Base-by-base conservation (phyloP, 495 filamentous ascomycete genomes). In the Tuber indicum region DNA sequence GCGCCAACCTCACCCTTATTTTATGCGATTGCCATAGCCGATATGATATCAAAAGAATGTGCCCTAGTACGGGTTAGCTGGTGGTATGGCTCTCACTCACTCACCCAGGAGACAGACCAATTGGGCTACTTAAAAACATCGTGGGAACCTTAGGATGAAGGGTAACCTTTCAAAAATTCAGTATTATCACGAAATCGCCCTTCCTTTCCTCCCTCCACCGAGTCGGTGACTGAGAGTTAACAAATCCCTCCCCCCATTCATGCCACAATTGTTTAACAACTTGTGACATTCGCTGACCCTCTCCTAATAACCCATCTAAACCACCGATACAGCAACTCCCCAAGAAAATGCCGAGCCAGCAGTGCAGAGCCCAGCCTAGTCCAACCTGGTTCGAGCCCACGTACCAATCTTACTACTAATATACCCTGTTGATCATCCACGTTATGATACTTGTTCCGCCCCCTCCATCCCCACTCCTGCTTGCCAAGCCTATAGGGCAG, bases 51-150 rank as follows among this genome's bases (percentile, higher is more conserved):
- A 62, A 32, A 32, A 32, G 52, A 32, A 16, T n/a, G n/a, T 32
- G 9, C 4, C 12, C 52, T 62, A 6, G n/a, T 62, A 2, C 52
- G n/a, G 10, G 52, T 16, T 62, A 62, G 10, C 12, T 10, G 26
- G 52, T 62, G 52, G 12, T n/a, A 6, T 62, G 52, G 26, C 16
- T 62, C 52, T 26, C 23, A 26, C 26, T 8, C 14, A 17, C 26
- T 36, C 12, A 36, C 58, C 32, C 12, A 36, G 52, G 26, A 62
- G 16, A 16, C 52, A 62, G 52, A 62, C 52, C n/a, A 32, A 3
- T 62, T 52, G 49, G 49, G 49, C 23, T 32, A 62, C 52, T 62
- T 32, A n/a, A 62, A n/a, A 62, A 62, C 52, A 62, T 62, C n/a
- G n/a, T n/a, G 4, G 32, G 52, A 32, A 62, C n/a, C 52, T 62